A percentile compares a stretch with the other conserved stretches of the same genome.
These are phyloP conservation scores for Fonsecaea monophora DNA, from an alignment of 2,329 filamentous ascomycete genomes.

Conservation along the genomic window DNA sequence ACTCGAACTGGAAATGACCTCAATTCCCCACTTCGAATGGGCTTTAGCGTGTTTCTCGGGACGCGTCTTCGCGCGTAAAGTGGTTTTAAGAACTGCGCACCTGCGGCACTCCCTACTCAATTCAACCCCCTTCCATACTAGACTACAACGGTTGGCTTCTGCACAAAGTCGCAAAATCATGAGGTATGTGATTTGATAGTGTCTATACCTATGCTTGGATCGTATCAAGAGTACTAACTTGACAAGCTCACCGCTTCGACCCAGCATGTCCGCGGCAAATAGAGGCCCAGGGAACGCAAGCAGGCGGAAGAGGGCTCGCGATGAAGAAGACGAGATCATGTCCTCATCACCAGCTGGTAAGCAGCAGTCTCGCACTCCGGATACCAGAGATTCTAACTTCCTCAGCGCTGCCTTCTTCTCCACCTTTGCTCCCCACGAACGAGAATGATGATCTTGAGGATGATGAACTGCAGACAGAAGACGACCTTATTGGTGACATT, in stretches of 20 bases:
- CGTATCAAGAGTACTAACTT: slow-evolving; percentile 9
- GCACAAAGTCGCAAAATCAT: slow-evolving; percentile 19
- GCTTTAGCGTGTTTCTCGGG: slow-evolving; percentile 19
- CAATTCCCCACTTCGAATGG: slow-evolving; percentile 6
- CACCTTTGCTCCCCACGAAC: slow-evolving; percentile 62
- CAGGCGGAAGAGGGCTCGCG: slow-evolving; percentile 68
- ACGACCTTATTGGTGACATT: slow-evolving; percentile 67
- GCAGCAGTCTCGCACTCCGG: background rate
- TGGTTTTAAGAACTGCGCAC: slow-evolving; percentile 11
- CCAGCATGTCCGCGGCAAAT: slow-evolving; percentile 83
- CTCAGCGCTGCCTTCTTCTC: slow-evolving; percentile 63
- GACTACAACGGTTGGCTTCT: background rate
- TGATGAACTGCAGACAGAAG: slow-evolving; percentile 55
- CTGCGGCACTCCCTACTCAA: background rate
- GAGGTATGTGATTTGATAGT: slow-evolving; percentile 23
- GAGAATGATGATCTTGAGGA: slow-evolving; percentile 50
- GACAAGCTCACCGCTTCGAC: slow-evolving; percentile 75
- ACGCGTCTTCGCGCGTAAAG: slow-evolving; percentile 27
- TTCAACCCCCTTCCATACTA: slow-evolving; percentile 29
- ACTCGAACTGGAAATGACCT: background rate
- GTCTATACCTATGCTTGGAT: background rate
- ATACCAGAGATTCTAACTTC: slow-evolving; percentile 13
- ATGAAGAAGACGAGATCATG: slow-evolving; percentile 67
- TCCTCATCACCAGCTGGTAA: slow-evolving; percentile 64
- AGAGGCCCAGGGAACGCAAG: slow-evolving; percentile 65